Conservation (phyloP, 2,329 filamentous ascomycete genomes). For the Apiospora aurea region DNA sequence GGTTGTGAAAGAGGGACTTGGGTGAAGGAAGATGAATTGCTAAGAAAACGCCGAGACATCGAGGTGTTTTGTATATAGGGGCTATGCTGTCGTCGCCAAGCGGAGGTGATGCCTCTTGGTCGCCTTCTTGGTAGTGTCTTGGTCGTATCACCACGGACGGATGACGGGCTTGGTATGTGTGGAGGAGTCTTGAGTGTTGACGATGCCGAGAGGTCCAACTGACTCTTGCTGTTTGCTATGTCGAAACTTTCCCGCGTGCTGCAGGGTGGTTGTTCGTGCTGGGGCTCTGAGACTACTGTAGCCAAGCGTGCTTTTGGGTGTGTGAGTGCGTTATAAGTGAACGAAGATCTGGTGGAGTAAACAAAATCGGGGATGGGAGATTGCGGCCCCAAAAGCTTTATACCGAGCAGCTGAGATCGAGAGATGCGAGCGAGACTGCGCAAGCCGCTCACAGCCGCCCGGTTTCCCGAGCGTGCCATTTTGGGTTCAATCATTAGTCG, state of each 20-base stretch:
- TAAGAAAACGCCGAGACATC: conserved; percentile 19
- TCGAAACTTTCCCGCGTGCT: not conserved
- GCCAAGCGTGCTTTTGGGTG: too few relatives aligned
- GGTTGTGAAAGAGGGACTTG: conserved; percentile 12
- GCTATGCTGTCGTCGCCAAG: not conserved
- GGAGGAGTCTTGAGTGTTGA: not conserved
- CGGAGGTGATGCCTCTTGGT: not conserved
- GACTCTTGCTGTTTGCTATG: not conserved
- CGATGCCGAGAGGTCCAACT: conserved; percentile 2
- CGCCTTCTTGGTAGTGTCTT: not conserved
- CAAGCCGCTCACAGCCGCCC: not conserved
- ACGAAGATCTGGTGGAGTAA: not conserved
- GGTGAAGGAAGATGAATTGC: not conserved
- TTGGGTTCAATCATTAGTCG: conserved; percentile 14
- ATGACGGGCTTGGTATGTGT: not conserved
- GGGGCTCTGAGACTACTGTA: not conserved
- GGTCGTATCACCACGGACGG: not conserved
- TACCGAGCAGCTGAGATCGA: not conserved
- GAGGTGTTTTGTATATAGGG: conserved; percentile 1
- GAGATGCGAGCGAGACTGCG: not conserved
- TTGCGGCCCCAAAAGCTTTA: not conserved
- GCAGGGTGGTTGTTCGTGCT: not conserved
- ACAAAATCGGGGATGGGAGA: not conserved
- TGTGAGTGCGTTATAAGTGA: not conserved
- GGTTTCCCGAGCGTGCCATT: not conserved